Evolutionary conservation across 495 filamentous ascomycete genomes (phyloP).

Genomic region (Daldinia childiae): DNA sequence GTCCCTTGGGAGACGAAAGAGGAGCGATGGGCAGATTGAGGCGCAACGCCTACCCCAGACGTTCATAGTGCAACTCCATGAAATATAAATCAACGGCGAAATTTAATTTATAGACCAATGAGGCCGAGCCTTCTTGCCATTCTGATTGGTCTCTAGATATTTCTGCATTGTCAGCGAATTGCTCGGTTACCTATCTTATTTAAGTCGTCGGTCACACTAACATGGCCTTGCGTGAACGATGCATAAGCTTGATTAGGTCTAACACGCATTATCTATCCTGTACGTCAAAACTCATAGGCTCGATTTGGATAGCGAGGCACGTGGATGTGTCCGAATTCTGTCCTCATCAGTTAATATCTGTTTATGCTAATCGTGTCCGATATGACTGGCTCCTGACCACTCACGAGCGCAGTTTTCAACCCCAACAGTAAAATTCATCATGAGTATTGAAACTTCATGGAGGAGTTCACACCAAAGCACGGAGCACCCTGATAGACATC

Average conservation of each 20-base stretch:
- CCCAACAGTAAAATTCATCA: constrained; percentile 27
- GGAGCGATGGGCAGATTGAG: constrained; percentile 36
- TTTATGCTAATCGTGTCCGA: constrained; percentile 23
- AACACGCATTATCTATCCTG: constrained; percentile 28
- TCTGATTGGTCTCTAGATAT: constrained; percentile 32
- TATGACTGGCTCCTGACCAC: constrained; percentile 25
- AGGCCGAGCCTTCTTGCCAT: constrained; percentile 25
- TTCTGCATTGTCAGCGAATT: constrained; percentile 27
- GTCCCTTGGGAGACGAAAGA: constrained; percentile 24
- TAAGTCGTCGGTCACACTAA: constrained; percentile 25
- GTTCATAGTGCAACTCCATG: constrained; percentile 24
- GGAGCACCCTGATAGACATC: constrained; percentile 17
- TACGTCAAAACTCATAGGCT: constrained; percentile 20
- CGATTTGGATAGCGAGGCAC: constrained; percentile 35
- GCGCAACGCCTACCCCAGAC: constrained; percentile 31
- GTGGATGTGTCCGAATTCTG: constrained; percentile 29
- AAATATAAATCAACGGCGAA: constrained; percentile 36
- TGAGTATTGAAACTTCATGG: constrained; percentile 30
- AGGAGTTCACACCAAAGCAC: constrained; percentile 35
- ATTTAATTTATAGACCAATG: constrained; percentile 44
- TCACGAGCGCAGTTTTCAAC: constrained; percentile 25
- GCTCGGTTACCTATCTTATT: constrained; percentile 33
- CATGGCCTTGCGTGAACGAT: constrained; percentile 21
- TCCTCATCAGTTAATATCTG: constrained; percentile 40
- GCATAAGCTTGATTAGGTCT: constrained; percentile 24